Evolutionary conservation across 768 basidiomycete species (phyloP).

Genomic region (Lepiota subincarnata): DNA sequence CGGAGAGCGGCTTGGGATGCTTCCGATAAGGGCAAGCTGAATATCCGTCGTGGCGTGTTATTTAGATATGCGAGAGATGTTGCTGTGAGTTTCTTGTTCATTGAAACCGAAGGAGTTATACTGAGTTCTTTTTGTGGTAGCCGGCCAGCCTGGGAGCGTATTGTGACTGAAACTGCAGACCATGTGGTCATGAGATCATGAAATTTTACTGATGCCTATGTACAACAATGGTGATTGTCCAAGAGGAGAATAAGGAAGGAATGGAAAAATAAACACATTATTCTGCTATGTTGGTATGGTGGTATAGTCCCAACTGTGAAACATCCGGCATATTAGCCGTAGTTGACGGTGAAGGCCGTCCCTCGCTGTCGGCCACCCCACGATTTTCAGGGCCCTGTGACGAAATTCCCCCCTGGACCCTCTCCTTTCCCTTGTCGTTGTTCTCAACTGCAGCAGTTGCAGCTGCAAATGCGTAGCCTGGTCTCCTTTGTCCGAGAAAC

Average conservation of each 20-base stretch:
- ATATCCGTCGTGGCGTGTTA: conserved; percentile 70
- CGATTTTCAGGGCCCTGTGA: neutral
- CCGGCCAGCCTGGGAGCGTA: conserved; percentile 81
- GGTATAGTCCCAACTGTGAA: neutral
- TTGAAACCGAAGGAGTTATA: neutral
- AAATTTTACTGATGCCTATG: neutral
- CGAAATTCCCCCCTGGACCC: neutral
- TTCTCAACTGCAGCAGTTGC: neutral
- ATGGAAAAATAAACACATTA: neutral
- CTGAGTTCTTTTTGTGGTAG: conserved; percentile 32
- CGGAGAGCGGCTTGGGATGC: conserved; percentile 69
- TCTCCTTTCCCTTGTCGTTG: neutral
- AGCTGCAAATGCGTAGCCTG: conserved; percentile 25
- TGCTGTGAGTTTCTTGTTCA: conserved; percentile 53
- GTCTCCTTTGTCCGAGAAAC: conserved; percentile 41
- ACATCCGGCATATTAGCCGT: neutral
- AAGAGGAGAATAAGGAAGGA: neutral
- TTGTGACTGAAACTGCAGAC: conserved; percentile 53
- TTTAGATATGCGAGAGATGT: conserved; percentile 83
- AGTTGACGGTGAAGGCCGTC: neutral
- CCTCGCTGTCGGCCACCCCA: neutral
- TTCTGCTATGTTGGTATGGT: neutral
- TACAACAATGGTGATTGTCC: neutral
- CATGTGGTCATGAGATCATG: neutral
- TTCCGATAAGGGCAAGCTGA: conserved; percentile 58